A percentile compares a stretch with the other conserved stretches of the same genome.
phyloP scores from a whole-genome alignment of 2,329 filamentous ascomycete genomes.

The Aspergillus sp. region DNA sequence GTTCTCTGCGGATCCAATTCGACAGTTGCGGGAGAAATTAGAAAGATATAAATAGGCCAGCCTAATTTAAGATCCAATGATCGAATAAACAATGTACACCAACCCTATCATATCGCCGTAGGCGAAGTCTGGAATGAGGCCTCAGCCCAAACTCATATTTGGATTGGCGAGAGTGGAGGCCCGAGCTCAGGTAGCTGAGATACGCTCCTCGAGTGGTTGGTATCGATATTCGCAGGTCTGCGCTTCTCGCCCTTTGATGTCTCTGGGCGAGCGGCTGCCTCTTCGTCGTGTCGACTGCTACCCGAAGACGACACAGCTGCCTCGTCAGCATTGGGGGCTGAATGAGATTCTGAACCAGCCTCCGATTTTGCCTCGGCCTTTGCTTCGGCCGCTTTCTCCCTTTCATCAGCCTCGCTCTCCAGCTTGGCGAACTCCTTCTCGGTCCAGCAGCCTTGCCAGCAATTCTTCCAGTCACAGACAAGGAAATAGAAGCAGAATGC shows the following conservation, averaged over 20 bases:
- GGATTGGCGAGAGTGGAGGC: conserved; percentile 39
- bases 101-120: too few relatives aligned
- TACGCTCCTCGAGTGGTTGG: conserved; percentile 24
- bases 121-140: not conserved
- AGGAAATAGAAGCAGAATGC: conserved; percentile 91
- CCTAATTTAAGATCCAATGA: not conserved
- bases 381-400: conserved; percentile 18
- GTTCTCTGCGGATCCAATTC: too few relatives aligned
- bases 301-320: conserved; percentile 56
- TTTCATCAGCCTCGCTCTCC: conserved; percentile 35
- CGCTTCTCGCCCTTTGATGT: conserved; percentile 22
- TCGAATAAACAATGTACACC: not conserved
- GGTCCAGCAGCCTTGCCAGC: conserved; percentile 92
- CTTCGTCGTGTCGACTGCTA: conserved; percentile 46
- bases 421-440: conserved; percentile 67
- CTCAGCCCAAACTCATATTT: conserved; percentile 23
- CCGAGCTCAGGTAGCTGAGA: conserved; percentile 41
- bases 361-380: conserved; percentile 14
- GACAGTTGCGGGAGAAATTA: too few relatives aligned
- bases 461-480: conserved; percentile 90
- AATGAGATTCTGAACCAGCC: conserved; percentile 5
- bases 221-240: conserved; percentile 26
- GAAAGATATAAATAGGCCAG: conserved; percentile 1
- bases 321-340: conserved; percentile 36
- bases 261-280: conserved; percentile 21